A percentile compares a stretch with the other conserved stretches of the same genome.
These are phyloP conservation scores for Pulchroboletus neoregius DNA, from an alignment of 1,284 basidiomycete genomes.

Conservation along the genomic window DNA sequence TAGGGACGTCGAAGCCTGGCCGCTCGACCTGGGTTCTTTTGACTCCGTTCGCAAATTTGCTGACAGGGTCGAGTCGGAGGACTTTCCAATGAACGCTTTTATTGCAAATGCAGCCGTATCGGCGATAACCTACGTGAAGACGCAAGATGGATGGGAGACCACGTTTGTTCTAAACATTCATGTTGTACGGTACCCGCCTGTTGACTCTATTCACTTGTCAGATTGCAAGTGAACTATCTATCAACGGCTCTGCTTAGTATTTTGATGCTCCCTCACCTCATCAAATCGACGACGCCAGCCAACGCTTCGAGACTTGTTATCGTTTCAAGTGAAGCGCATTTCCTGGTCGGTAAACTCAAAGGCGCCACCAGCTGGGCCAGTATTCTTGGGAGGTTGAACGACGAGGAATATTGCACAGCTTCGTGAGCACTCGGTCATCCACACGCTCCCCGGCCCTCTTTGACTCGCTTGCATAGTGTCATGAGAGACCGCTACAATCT, in stretches of 20 bases:
- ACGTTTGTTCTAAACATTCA: slow-evolving; percentile 18
- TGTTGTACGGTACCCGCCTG: not conserved
- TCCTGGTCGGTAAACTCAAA: slow-evolving; percentile 8
- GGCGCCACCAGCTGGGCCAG: slow-evolving; percentile 15
- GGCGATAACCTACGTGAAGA: slow-evolving; percentile 19
- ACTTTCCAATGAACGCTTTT: slow-evolving; percentile 20
- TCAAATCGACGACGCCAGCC: slow-evolving; percentile 24
- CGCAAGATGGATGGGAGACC: slow-evolving; percentile 31
- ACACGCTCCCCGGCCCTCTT: not conserved
- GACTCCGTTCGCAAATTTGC: slow-evolving; percentile 31
- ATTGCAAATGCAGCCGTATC: slow-evolving; percentile 27
- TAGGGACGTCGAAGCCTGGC: slow-evolving; percentile 25
- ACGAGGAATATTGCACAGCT: slow-evolving; percentile 27
- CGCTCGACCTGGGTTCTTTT: slow-evolving; percentile 29
- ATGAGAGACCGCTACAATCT: slow-evolving; percentile 31
- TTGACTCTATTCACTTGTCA: slow-evolving; percentile 8
- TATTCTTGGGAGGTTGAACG: slow-evolving; percentile 33
- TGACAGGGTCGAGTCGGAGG: slow-evolving; percentile 24
- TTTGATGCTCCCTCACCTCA: slow-evolving; percentile 32
- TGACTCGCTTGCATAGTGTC: slow-evolving; percentile 9
- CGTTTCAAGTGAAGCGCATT: slow-evolving; percentile 29
- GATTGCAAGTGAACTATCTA: slow-evolving; percentile 34
- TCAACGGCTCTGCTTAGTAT: slow-evolving; percentile 32
- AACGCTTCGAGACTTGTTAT: slow-evolving; percentile 28
- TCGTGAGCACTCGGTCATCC: slow-evolving; percentile 18